These are phyloP conservation scores for Boechera stricta DNA, from an alignment of 345 rosid species.

Conservation along the genomic window DNA sequence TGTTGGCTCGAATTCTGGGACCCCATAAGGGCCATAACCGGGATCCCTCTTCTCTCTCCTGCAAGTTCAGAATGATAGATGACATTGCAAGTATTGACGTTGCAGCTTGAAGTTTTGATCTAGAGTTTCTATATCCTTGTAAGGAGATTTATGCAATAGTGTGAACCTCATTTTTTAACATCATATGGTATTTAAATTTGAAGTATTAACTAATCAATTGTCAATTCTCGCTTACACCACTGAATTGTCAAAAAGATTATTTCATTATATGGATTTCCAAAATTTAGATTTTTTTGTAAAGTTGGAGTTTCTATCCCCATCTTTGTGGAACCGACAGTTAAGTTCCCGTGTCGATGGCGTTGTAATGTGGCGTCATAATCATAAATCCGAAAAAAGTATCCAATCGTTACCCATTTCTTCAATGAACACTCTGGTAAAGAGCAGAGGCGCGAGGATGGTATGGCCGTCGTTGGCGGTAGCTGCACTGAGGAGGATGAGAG, in stretches of 20 bases:
- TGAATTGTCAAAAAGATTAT: neutral
- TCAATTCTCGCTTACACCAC: neutral
- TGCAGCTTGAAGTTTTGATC: slow-evolving; percentile 7
- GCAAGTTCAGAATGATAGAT: neutral
- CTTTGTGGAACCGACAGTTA: slow-evolving; percentile 24
- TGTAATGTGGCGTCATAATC: slow-evolving; percentile 30
- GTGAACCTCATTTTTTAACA: neutral
- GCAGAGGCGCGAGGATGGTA: slow-evolving; percentile 34
- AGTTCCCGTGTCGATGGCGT: slow-evolving; percentile 35
- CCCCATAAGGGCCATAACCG: neutral
- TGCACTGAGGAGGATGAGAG: slow-evolving; percentile 25
- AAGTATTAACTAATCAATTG: neutral
- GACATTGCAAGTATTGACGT: slow-evolving; percentile 3
- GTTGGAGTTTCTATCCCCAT: slow-evolving; percentile 18
- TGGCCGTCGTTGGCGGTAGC: slow-evolving; percentile 9
- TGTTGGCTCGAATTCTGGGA: neutral
- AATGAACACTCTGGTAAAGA: slow-evolving; percentile 39
- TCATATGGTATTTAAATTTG: neutral
- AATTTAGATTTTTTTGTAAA: slow-evolving; percentile 6
- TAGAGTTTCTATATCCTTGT: slow-evolving; percentile 15
- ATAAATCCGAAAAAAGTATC: neutral
- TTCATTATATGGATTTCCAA: neutral
- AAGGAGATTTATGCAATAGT: neutral
- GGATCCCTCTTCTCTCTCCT: neutral
- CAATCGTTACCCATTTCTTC: neutral